Evolutionary conservation across 2,329 filamentous ascomycete genomes (phyloP), one percentile per base, ranked within the genome.

Genomic region (Chaetomiaceae sp.): DNA sequence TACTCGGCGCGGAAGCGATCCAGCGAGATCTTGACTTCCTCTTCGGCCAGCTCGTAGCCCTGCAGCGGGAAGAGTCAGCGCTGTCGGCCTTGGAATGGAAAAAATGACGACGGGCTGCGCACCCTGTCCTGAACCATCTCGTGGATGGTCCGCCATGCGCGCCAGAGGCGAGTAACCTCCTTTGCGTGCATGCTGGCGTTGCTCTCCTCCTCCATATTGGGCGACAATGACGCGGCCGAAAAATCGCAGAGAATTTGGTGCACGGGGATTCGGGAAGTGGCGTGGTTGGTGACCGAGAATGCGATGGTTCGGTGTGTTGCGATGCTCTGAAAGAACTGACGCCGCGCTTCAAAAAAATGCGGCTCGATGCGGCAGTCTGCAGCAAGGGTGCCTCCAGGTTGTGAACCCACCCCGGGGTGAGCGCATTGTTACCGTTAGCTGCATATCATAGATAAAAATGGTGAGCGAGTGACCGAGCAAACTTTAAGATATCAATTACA

Each of bases 91-190:
- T 11, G 17, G 33, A 34, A 27, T 15, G 17, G n/a, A 7, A 23
- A 38, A 17, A n/a, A 6, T 20, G 19, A 42, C 7, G 48, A 34
- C 25, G 44, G 36, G 29, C 47, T 42, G 47, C 87, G 65, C 82
- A 96, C 91, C 70, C 92, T 78, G 71, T 97, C 94, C 58, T 82
- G 79, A 64, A 94, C 87, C 92, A 99, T 95, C 79, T 99, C 89
- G 72, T 95, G 90, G 45, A 91, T 85, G 8, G 94, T 99, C 72
- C 85, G 84, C 83, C 89, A 95, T 64, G 91, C 90, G 71, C 92
- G 88, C 92, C 94, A 99, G 63, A 96, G 83, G 68, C 88, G 84
- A 65, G 80, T 75, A 45, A 79, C 71, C 70, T 76, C 74, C 69
- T 76, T 77, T 59, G 73, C 66, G 58, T 71, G 69, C 20, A 65